Base-by-base conservation (phyloP, 2,329 filamentous ascomycete genomes). In the Leptosphaerulina australis region DNA sequence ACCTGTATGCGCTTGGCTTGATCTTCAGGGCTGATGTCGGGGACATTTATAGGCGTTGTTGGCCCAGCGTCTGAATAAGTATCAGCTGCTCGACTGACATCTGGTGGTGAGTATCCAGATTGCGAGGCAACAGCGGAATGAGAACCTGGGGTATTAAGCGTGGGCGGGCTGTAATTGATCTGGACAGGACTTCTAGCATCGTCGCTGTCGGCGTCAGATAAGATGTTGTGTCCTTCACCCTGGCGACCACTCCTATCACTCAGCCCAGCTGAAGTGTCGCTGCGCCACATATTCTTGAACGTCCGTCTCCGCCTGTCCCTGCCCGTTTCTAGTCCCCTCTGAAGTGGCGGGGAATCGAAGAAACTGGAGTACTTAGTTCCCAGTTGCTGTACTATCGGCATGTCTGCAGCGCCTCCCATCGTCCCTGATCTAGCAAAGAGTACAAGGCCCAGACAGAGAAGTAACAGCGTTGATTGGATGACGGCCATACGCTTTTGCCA, bases 401-500 rank as follows among this genome's bases (percentile, higher is more conserved):
- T 60, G 33, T 78, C 77, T 0, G 74, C 55, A 7, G 67, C 63
- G 4, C 68, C 60, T n/a, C 68, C 67, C 28, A 71, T 46, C 4
- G 67, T 67, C 3, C 72, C 72, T 7, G 67, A 69, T 29, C 76
- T 58, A 3, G 74, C 76, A 69, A 97, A 97, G 28, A 97, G 86
- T 17, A 97, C 90, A 1, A 99, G 81, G 0, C 89, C 86, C 8
- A 99, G 83, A 62, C 91, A 96, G 35, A 93, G 85, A 0, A 97
- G 82, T 5, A 97, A 82, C 7, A 99, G 81, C 4, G 95, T 84
- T 35, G 89, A 91, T 72, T 97, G 94, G 25, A 96, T 83, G 50
- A 97, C 94, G 4, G 90, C 90, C 85, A 97, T 95, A 53, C 93
- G 84, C 74, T 97, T 97, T 74, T 86, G 83, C 69, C 83, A 86